Evolutionary conservation across 768 basidiomycete genomes (phyloP).

Genomic region (Suillus alpinus): DNA sequence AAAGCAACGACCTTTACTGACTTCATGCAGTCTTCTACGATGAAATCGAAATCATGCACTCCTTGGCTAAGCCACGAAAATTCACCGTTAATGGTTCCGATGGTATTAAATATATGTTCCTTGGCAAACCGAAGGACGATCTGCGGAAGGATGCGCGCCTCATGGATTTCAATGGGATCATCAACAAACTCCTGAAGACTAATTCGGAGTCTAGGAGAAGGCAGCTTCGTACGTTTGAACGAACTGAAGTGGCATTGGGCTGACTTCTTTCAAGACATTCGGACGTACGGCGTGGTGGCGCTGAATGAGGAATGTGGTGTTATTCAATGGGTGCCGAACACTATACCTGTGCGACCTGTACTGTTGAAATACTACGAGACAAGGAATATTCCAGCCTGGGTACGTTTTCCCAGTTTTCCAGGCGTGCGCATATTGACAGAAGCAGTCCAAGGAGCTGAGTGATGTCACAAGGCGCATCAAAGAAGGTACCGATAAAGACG

Average conservation of each 20-base stretch:
- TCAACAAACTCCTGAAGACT: constrained; percentile 92
- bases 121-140: constrained; percentile 97
- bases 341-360: constrained; percentile 76
- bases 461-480: constrained; percentile 51
- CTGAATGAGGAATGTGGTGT: constrained; percentile 97
- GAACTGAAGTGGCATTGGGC: not conserved
- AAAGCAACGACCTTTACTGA: not conserved
- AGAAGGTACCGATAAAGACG: constrained; percentile 45
- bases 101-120: constrained; percentile 83
- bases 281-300: constrained; percentile 98
- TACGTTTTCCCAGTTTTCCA: constrained; percentile 25
- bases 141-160: constrained; percentile 93
- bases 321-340: constrained; percentile 98
- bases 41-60: constrained; percentile 87
- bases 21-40: constrained; percentile 63
- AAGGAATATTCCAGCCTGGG: constrained; percentile 46
- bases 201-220: constrained; percentile 91
- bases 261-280: constrained; percentile 54
- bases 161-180: constrained; percentile 98
- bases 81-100: constrained; percentile 81
- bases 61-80: constrained; percentile 88
- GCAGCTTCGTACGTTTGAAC: constrained; percentile 69
- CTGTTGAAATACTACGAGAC: constrained; percentile 66
- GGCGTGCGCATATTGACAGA: not conserved
- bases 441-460: constrained; percentile 44